A percentile compares a stretch with the other conserved stretches of the same genome.
phyloP scores from a whole-genome alignment of 2,329 filamentous ascomycete genomes.

The Trichoderma brevicompactum region DNA sequence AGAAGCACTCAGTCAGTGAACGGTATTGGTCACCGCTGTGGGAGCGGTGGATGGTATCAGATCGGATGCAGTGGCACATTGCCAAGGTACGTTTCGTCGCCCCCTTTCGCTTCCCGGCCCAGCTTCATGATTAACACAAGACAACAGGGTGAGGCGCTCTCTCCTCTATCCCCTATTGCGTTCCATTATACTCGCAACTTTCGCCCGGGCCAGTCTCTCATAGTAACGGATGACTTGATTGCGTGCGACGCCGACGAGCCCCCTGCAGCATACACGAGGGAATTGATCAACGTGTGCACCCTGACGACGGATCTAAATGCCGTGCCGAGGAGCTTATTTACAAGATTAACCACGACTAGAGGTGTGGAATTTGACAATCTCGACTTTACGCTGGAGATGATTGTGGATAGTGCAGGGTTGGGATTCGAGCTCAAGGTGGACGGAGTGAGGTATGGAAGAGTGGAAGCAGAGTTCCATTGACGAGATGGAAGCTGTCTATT shows the following conservation, averaged over 20 bases:
- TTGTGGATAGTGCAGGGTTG: conserved; percentile 75
- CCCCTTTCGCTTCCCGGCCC: background rate
- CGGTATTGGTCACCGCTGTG: conserved; percentile 79
- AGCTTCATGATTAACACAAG: conserved; percentile 6
- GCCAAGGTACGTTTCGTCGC: conserved; percentile 63
- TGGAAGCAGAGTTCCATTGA: conserved; percentile 77
- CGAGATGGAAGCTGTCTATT: background rate
- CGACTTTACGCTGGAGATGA: conserved; percentile 83
- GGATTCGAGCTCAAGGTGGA: conserved; percentile 81
- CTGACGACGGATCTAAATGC: conserved; percentile 79
- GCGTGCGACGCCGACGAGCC: conserved; percentile 72
- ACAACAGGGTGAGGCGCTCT: conserved; percentile 70
- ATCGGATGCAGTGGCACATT: conserved; percentile 87
- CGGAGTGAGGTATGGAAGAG: conserved; percentile 74
- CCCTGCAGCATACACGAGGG: conserved; percentile 62
- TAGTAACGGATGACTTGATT: conserved; percentile 81
- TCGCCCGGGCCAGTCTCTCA: conserved; percentile 73
- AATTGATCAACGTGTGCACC: conserved; percentile 75
- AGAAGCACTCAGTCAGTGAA: conserved; percentile 72
- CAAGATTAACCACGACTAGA: conserved; percentile 74
- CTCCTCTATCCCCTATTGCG: conserved; percentile 72
- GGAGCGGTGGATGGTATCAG: conserved; percentile 82
- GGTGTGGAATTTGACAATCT: conserved; percentile 82
- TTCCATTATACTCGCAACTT: conserved; percentile 90
- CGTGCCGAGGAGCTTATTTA: conserved; percentile 74